Percentiles rank a stretch among this genome's conserved stretches.
These are phyloP conservation scores for Ascochyta koolunga DNA, from an alignment of 2,329 filamentous ascomycete genomes.

Conservation along the genomic window DNA sequence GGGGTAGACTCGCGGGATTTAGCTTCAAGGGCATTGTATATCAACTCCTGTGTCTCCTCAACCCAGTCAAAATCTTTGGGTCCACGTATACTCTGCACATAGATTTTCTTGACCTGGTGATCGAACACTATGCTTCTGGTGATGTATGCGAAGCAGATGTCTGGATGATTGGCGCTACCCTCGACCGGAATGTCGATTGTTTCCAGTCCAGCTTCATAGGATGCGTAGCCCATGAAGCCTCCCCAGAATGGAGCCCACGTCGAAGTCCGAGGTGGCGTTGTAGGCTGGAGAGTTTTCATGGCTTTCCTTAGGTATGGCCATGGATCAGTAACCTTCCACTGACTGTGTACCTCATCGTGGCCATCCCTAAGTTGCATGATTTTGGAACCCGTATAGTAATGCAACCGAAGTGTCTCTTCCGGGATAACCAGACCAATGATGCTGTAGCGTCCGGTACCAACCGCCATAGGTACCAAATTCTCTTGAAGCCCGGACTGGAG, in stretches of 20 bases:
- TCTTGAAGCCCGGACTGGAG: conserved; percentile 56
- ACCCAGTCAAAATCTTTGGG: conserved; percentile 55
- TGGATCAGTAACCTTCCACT: conserved; percentile 38
- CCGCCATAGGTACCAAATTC: conserved; percentile 48
- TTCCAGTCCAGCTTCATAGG: conserved; percentile 79
- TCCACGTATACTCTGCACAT: conserved; percentile 70
- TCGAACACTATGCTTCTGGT: conserved; percentile 80
- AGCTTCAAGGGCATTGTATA: conserved; percentile 37
- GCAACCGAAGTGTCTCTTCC: conserved; percentile 53
- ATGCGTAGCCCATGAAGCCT: conserved; percentile 82
- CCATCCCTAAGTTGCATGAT: conserved; percentile 41
- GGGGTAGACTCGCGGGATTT: conserved; percentile 42
- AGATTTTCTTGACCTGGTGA: conserved; percentile 65
- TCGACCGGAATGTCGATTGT: conserved; percentile 59
- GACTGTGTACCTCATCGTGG: conserved; percentile 31
- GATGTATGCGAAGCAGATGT: conserved; percentile 78
- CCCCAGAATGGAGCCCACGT: conserved; percentile 71
- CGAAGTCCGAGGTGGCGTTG: conserved; percentile 28
- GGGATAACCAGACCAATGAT: conserved; percentile 72
- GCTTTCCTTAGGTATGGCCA: conserved; percentile 51
- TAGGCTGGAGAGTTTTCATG: conserved; percentile 45
- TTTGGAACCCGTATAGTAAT: conserved; percentile 39
- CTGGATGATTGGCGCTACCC: conserved; percentile 58
- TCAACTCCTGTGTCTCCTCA: conserved; percentile 36
- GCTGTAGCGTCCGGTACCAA: conserved; percentile 68